phyloP scores from a whole-genome alignment of 2,329 filamentous ascomycete species.

The Coniella vitis region DNA sequence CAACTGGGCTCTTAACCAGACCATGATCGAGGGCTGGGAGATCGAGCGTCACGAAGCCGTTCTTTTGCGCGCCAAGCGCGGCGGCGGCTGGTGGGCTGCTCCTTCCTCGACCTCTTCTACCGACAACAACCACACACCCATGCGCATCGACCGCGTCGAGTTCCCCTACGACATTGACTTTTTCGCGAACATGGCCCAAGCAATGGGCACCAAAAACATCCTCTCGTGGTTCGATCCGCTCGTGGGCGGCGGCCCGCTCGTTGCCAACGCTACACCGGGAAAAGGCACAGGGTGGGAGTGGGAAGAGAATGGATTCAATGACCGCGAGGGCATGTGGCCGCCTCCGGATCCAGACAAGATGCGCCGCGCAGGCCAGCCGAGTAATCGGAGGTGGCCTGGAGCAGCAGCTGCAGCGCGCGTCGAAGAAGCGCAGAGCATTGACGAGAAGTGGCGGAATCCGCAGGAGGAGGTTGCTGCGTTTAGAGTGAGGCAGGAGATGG shows the following conservation, averaged over 20 bases:
- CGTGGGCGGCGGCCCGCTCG: slow-evolving; percentile 41
- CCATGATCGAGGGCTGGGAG: slow-evolving; percentile 78
- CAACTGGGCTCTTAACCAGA: slow-evolving; percentile 61
- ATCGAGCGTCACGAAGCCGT: slow-evolving; percentile 56
- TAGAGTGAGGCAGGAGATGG: slow-evolving; percentile 39
- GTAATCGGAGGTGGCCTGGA: slow-evolving; percentile 26
- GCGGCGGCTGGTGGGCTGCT: slow-evolving; percentile 33
- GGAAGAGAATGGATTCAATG: slow-evolving; percentile 73
- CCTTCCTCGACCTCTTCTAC: no score
- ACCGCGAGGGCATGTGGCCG: slow-evolving; percentile 53
- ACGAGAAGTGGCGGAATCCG: slow-evolving; percentile 26
- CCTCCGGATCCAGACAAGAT: slow-evolving; percentile 57
- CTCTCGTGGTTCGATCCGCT: slow-evolving; percentile 66
- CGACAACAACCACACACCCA: slow-evolving; percentile 19
- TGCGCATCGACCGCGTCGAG: slow-evolving; percentile 56
- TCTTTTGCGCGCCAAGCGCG: slow-evolving; percentile 37
- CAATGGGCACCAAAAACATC: slow-evolving; percentile 64
- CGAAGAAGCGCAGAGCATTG: slow-evolving; percentile 7
- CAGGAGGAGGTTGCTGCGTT: slow-evolving; percentile 45
- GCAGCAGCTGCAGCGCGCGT: slow-evolving; percentile 25
- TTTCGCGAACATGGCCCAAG: slow-evolving; percentile 65
- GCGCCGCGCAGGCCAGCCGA: slow-evolving; percentile 31
- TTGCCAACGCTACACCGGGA: slow-evolving; percentile 23
- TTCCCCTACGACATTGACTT: slow-evolving; percentile 79
- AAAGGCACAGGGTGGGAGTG: slow-evolving; percentile 51